phyloP scores from a whole-genome alignment of 2,329 filamentous ascomycete species.

The Periglandula ipomoeae region DNA sequence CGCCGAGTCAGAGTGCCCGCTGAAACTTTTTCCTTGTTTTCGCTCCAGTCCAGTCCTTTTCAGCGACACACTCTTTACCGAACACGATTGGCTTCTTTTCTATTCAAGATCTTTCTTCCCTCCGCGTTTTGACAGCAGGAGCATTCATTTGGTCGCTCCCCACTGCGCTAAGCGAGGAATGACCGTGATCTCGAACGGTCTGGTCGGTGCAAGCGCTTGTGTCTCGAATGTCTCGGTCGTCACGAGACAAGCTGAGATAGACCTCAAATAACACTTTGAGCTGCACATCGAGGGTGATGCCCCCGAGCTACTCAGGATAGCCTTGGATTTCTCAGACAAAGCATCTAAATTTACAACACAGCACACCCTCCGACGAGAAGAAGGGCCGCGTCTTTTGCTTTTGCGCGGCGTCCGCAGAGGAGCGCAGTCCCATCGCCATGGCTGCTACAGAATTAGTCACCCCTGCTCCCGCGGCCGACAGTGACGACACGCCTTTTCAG shows the following conservation, averaged over 20 bases:
- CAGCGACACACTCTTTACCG: neutral
- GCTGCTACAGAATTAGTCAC: neutral
- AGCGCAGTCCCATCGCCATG: slow-evolving; percentile 3
- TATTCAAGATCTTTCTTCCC: neutral
- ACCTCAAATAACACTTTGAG: neutral
- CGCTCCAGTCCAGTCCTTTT: neutral
- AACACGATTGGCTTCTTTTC: neutral
- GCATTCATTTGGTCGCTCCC: neutral
- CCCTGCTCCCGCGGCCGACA: neutral
- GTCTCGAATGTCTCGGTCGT: slow-evolving; percentile 12
- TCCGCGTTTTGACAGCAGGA: neutral
- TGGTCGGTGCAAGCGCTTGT: slow-evolving; percentile 7
- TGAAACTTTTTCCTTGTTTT: neutral
- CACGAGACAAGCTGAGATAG: slow-evolving; percentile 13
- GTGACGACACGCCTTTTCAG: neutral
- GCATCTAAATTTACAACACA: neutral
- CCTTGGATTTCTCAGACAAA: neutral
- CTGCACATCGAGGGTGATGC: slow-evolving; percentile 2
- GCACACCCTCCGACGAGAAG: neutral
- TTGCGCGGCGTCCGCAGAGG: neutral
- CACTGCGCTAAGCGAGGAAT: slow-evolving; percentile 1
- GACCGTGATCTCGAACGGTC: neutral
- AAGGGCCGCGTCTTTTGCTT: neutral
- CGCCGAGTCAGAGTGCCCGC: neutral
- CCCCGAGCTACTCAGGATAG: neutral